Conservation (phyloP, 345 rosid species). For the Salix suchowensis region DNA sequence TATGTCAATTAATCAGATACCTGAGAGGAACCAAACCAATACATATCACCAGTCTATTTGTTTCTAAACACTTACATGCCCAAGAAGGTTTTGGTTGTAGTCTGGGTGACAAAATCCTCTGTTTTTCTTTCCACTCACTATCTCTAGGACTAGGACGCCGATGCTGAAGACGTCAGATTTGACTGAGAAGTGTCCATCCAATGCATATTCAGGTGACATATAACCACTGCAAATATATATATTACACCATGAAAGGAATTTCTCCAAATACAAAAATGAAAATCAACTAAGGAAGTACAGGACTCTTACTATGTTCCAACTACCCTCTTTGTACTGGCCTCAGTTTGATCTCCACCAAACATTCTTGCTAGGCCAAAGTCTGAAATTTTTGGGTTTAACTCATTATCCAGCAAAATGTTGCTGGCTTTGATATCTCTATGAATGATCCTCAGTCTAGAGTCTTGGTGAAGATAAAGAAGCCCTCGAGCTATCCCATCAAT, state of each 20-base stretch:
- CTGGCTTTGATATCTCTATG: slow-evolving; percentile 10
- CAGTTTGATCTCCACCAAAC: slow-evolving; percentile 7
- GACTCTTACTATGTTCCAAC: slow-evolving; percentile 14
- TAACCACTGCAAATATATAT: slow-evolving; percentile 6
- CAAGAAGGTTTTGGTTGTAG: slow-evolving; percentile 11
- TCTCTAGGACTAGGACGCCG: slow-evolving; percentile 10
- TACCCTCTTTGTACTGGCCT: slow-evolving; percentile 7
- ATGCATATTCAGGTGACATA: slow-evolving; percentile 16
- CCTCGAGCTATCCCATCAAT: slow-evolving; percentile 5
- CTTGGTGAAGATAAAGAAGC: slow-evolving; percentile 5
- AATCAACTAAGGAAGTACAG: neutral
- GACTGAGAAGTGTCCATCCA: slow-evolving; percentile 9
- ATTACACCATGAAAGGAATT: neutral
- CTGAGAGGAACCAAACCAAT: too few relatives aligned
- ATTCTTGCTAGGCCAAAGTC: slow-evolving; percentile 21
- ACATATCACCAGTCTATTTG: neutral
- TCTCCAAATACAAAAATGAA: neutral
- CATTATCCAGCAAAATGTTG: slow-evolving; percentile 7
- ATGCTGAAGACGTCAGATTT: slow-evolving; percentile 18
- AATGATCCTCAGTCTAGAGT: neutral
- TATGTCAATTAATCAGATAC: too few relatives aligned
- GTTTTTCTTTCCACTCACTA: slow-evolving; percentile 10
- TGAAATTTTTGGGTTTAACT: slow-evolving; percentile 15
- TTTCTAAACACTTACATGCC: slow-evolving; percentile 5
- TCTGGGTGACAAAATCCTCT: slow-evolving; percentile 4